Percentiles rank a stretch among this genome's conserved stretches.
Conservation (phyloP, 2,329 filamentous ascomycete genomes). For the Falciphora oryzae region DNA sequence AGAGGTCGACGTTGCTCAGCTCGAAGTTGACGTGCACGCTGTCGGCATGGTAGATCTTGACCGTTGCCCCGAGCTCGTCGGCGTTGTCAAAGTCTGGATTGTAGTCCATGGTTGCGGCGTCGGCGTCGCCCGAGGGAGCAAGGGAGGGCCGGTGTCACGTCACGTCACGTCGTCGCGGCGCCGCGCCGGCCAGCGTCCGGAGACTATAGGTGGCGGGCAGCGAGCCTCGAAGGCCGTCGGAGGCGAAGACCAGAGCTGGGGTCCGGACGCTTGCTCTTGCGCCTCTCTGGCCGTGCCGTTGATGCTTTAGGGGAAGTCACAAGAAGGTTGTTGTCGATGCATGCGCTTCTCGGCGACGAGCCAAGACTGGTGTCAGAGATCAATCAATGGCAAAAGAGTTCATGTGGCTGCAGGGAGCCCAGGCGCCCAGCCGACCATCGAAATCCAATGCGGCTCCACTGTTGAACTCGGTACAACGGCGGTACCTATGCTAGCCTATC, state of each 20-base stretch:
- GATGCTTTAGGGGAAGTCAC: background rate
- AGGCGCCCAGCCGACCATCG: no score
- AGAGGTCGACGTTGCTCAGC: slow-evolving; percentile 80
- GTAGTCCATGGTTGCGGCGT: slow-evolving; percentile 44
- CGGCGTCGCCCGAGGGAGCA: background rate
- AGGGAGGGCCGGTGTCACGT: background rate
- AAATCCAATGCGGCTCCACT: background rate
- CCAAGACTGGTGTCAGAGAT: background rate
- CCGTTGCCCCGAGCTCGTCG: slow-evolving; percentile 49
- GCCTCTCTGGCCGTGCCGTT: background rate
- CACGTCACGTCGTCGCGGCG: background rate
- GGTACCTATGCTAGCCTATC: background rate
- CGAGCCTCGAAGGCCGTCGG: background rate
- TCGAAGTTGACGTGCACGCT: slow-evolving; percentile 82
- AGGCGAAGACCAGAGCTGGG: background rate
- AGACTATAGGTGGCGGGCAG: background rate
- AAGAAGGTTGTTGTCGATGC: background rate
- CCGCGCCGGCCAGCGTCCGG: background rate
- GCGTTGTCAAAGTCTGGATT: slow-evolving; percentile 53
- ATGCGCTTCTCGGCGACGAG: background rate
- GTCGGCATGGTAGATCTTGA: slow-evolving; percentile 62
- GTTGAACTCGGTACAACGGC: background rate
- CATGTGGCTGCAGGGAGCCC: background rate
- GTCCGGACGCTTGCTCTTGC: background rate
- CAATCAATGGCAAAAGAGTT: no score